Evolutionary conservation across 2,329 filamentous ascomycete genomes (phyloP).

Genomic region (Cercospora citrullina): DNA sequence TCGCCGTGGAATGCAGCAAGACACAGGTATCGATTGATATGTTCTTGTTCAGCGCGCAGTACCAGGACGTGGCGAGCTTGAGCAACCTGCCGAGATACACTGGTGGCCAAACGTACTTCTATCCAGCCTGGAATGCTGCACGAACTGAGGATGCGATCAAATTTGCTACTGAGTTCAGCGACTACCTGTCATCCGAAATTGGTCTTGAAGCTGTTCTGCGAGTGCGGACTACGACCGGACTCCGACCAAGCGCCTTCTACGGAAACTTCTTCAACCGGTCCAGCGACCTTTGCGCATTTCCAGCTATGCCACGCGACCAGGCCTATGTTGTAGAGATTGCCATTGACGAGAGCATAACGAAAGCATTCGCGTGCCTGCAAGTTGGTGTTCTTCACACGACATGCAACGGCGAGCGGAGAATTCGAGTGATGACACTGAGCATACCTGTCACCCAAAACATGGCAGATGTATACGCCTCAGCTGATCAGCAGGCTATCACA

Average conservation of each 20-base stretch:
- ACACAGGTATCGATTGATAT: slow-evolving; percentile 98
- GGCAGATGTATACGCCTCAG: slow-evolving; percentile 89
- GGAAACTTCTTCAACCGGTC: slow-evolving; percentile 99
- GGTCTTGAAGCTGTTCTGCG: slow-evolving; percentile 93
- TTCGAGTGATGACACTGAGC: slow-evolving; percentile 88
- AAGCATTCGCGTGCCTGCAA: slow-evolving; percentile 89
- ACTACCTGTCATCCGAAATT: slow-evolving; percentile 95
- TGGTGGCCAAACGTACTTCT: slow-evolving; percentile 97
- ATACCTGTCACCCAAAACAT: slow-evolving; percentile 90
- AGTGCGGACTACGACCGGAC: slow-evolving; percentile 88
- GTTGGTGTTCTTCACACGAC: slow-evolving; percentile 95
- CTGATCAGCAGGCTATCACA: slow-evolving; percentile 89
- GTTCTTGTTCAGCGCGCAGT: slow-evolving; percentile 94
- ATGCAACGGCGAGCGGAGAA: slow-evolving; percentile 93
- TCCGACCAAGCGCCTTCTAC: slow-evolving; percentile 97
- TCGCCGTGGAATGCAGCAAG: slow-evolving; percentile 97
- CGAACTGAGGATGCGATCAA: slow-evolving; percentile 95
- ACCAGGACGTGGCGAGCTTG: slow-evolving; percentile 94
- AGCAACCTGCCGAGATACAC: slow-evolving; percentile 96
- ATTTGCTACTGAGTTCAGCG: slow-evolving; percentile 94
- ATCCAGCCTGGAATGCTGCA: slow-evolving; percentile 95
- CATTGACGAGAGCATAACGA: slow-evolving; percentile 90
- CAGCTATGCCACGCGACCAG: slow-evolving; percentile 94
- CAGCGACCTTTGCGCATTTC: slow-evolving; percentile 96
- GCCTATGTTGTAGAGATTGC: slow-evolving; percentile 97